phyloP scores from a whole-genome alignment of 1,139 yeast species.

The Blastobotrys persicus region DNA sequence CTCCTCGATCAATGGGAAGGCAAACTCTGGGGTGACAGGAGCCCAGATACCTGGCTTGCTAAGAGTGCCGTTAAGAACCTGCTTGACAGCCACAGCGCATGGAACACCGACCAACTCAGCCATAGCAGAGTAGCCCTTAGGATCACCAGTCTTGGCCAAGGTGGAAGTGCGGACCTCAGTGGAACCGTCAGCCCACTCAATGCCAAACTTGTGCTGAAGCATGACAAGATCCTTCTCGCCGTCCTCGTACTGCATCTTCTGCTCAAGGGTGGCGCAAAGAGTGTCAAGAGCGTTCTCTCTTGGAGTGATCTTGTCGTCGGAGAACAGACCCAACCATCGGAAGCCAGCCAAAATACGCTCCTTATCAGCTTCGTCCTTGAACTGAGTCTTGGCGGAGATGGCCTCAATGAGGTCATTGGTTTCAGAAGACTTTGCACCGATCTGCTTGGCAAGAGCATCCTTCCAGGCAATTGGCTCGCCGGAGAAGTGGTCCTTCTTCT shows the following conservation, averaged over 20 bases:
- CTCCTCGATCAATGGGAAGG: constrained; percentile 85
- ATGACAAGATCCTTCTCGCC: constrained; percentile 95
- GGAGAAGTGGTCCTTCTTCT: constrained; percentile 55
- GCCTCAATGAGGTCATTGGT: constrained; percentile 73
- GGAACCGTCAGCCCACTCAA: constrained; percentile 92
- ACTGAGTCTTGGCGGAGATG: constrained; percentile 73
- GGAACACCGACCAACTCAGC: constrained; percentile 98
- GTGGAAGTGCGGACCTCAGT: constrained; percentile 93
- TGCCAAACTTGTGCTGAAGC: constrained; percentile 96
- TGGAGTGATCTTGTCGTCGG: constrained; percentile 72
- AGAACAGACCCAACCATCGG: constrained; percentile 91
- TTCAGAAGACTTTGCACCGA: constrained; percentile 67
- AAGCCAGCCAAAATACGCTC: constrained; percentile 84
- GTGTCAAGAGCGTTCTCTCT: constrained; percentile 95
- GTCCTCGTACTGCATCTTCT: constrained; percentile 91
- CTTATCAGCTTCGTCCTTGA: constrained; percentile 79
- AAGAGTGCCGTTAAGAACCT: constrained; percentile 81
- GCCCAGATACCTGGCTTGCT: constrained; percentile 82
- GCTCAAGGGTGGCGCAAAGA: constrained; percentile 92
- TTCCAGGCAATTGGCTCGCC: constrained; percentile 71
- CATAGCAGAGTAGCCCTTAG: constrained; percentile 95
- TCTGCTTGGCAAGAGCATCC: constrained; percentile 72
- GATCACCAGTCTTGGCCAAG: constrained; percentile 89
- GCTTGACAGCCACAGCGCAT: constrained; percentile 91
- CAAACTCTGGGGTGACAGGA: constrained; percentile 87